A percentile compares a stretch with the other conserved stretches of the same genome.
Evolutionary conservation across 2,329 filamentous ascomycete genomes (phyloP).

Genomic region (Scytalidium sp.): DNA sequence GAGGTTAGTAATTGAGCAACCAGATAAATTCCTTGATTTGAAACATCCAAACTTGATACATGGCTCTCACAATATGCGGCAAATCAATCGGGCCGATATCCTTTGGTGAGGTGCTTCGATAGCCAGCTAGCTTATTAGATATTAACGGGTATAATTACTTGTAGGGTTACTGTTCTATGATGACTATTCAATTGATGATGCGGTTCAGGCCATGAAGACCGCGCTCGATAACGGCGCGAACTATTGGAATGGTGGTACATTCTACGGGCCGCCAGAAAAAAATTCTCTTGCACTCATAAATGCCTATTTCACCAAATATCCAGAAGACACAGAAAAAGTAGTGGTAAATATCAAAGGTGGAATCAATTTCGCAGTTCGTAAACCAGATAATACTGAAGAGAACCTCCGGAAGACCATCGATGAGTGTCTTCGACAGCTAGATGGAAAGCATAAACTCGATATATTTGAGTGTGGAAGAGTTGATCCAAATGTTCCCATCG

Average conservation of each 20-base stretch:
- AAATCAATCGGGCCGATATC: not conserved
- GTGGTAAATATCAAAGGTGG: slow-evolving; percentile 60
- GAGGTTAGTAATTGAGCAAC: too few relatives aligned
- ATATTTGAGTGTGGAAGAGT: slow-evolving; percentile 40
- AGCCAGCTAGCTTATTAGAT: not conserved
- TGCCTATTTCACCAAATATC: slow-evolving; percentile 58
- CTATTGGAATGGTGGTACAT: slow-evolving; percentile 60
- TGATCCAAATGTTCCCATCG: slow-evolving; percentile 35
- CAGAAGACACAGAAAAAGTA: slow-evolving; percentile 57
- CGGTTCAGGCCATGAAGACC: slow-evolving; percentile 52
- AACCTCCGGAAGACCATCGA: slow-evolving; percentile 54
- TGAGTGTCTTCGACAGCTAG: slow-evolving; percentile 43
- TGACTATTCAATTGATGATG: slow-evolving; percentile 30
- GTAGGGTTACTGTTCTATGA: not conserved
- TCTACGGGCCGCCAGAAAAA: slow-evolving; percentile 58
- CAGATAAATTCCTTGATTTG: too few relatives aligned
- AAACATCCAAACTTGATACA: not conserved
- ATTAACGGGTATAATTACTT: not conserved
- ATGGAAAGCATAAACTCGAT: slow-evolving; percentile 43
- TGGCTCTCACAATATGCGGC: not conserved
- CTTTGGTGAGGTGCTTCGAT: not conserved
- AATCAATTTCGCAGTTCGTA: slow-evolving; percentile 29
- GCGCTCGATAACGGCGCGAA: slow-evolving; percentile 40
- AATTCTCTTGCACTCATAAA: slow-evolving; percentile 58
- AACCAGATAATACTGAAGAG: slow-evolving; percentile 46